phyloP scores from a whole-genome alignment of 179 eudicot species.

The Amaranthus tricolor region DNA sequence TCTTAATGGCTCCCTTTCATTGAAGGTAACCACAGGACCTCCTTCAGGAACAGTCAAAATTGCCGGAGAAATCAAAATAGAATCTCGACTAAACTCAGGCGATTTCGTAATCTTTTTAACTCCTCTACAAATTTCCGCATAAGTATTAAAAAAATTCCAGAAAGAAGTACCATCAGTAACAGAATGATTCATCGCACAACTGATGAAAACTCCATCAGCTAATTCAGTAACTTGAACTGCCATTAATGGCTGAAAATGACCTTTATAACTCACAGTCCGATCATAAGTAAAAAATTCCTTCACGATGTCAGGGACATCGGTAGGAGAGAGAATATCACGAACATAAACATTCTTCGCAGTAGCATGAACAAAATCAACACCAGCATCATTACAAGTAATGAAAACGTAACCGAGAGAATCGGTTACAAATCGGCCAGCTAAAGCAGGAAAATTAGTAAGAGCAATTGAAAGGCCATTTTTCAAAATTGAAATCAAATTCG shows the following conservation, averaged over 20 bases:
- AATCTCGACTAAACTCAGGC: conserved; percentile 64
- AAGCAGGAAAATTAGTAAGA: conserved; percentile 77
- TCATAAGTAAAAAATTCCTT: conserved; percentile 55
- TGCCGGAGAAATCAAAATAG: conserved; percentile 60
- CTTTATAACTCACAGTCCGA: conserved; percentile 60
- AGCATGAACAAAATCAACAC: conserved; percentile 64
- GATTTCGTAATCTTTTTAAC: conserved; percentile 30
- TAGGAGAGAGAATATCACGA: conserved; percentile 46
- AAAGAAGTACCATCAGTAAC: conserved; percentile 87
- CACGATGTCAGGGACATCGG: conserved; percentile 51
- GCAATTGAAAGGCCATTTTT: conserved; percentile 44
- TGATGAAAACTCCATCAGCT: conserved; percentile 74
- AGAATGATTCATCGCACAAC: conserved; percentile 81
- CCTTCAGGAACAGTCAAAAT: conserved; percentile 66
- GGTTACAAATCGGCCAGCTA: conserved; percentile 75
- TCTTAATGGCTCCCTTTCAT: conserved; percentile 49
- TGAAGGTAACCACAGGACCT: conserved; percentile 67
- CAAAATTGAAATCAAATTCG: conserved; percentile 37
- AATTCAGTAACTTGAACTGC: conserved; percentile 80
- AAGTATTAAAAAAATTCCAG: conserved; percentile 90
- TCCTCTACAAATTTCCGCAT: conserved; percentile 72
- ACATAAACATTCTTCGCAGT: conserved; percentile 36
- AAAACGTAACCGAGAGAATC: conserved; percentile 54
- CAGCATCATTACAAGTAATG: conserved; percentile 72
- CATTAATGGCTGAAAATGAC: conserved; percentile 69